phyloP scores from a whole-genome alignment of 23 red algal species.

The Pyropia haitanensis region DNA sequence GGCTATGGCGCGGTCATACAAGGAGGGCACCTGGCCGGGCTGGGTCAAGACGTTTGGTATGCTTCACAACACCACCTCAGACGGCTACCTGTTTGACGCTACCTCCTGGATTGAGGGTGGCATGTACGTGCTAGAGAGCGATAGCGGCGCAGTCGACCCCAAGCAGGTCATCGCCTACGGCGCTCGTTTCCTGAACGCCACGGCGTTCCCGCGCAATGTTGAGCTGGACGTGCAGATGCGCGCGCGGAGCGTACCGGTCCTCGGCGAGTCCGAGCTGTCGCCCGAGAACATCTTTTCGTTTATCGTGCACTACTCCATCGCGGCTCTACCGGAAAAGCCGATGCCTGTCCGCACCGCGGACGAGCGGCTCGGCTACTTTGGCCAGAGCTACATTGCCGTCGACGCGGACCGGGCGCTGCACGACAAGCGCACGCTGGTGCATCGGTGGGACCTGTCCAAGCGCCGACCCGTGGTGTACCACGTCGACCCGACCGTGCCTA shows the following conservation, averaged over 20 bases:
- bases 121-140: neutral
- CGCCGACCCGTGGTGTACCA: slow-evolving; percentile 8
- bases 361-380: slow-evolving; percentile 27
- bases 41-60: slow-evolving; percentile 9
- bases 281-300: neutral
- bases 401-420: slow-evolving; percentile 5
- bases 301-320: slow-evolving; percentile 2
- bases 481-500: slow-evolving; percentile 14
- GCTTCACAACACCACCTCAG: neutral
- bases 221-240: neutral
- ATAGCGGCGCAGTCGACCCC: neutral
- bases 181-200: neutral
- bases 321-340: slow-evolving; percentile 6
- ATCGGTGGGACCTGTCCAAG: slow-evolving; percentile 14
- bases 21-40: slow-evolving; percentile 9
- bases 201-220: slow-evolving; percentile 2
- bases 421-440: neutral
- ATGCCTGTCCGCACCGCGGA: slow-evolving; percentile 9
- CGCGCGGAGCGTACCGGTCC: neutral
- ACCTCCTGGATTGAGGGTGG: slow-evolving; percentile 8
- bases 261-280: neutral
- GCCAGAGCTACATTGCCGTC: slow-evolving; percentile 3
- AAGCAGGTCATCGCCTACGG: no score
- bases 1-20: slow-evolving; percentile 6
- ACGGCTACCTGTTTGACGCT: slow-evolving; percentile 2